Percentiles rank a stretch among this genome's conserved stretches.
Conservation (phyloP, 495 filamentous ascomycete genomes). For the Aspergillus indologenus region DNA sequence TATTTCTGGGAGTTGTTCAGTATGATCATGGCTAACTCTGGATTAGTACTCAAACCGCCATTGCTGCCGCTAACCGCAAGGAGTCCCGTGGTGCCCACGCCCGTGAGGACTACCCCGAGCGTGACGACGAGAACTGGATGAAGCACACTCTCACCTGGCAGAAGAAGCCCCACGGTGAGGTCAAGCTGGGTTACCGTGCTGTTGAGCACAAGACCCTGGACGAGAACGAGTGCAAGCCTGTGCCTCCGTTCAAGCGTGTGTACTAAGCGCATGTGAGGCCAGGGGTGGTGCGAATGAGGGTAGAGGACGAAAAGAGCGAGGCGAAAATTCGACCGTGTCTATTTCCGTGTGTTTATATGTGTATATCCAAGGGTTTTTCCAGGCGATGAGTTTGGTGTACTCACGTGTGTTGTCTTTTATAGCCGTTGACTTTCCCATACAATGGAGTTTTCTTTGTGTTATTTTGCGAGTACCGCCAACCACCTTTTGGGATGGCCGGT, state of each 20-base stretch:
- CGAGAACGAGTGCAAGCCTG: conserved; percentile 82
- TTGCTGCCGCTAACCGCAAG: conserved; percentile 80
- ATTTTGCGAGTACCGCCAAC: not conserved
- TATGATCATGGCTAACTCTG: conserved; percentile 3
- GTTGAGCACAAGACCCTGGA: conserved; percentile 79
- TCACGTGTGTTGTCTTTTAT: conserved; percentile 43
- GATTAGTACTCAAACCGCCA: conserved; percentile 75
- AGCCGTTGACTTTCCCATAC: conserved; percentile 34
- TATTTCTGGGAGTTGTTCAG: conserved; percentile 17
- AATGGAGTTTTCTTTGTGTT: conserved; percentile 28
- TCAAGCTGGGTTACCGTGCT: conserved; percentile 72
- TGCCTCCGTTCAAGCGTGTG: conserved; percentile 83
- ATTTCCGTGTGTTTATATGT: conserved; percentile 43
- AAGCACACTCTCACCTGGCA: conserved; percentile 96
- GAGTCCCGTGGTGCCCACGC: conserved; percentile 95
- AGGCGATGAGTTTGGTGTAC: conserved; percentile 45
- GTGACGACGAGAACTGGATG: conserved; percentile 96
- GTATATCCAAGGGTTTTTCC: conserved; percentile 46
- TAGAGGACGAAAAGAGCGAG: conserved; percentile 22
- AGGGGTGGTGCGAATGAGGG: not conserved
- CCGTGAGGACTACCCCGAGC: conserved; percentile 89
- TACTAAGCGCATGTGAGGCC: conserved; percentile 52
- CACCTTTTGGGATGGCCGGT: not conserved
- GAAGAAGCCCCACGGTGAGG: conserved; percentile 77
- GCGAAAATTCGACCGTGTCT: conserved; percentile 42